Base-by-base conservation (phyloP, 225 moss, liverwort and hornwort genomes). In the Thuidium tamariscinum region DNA sequence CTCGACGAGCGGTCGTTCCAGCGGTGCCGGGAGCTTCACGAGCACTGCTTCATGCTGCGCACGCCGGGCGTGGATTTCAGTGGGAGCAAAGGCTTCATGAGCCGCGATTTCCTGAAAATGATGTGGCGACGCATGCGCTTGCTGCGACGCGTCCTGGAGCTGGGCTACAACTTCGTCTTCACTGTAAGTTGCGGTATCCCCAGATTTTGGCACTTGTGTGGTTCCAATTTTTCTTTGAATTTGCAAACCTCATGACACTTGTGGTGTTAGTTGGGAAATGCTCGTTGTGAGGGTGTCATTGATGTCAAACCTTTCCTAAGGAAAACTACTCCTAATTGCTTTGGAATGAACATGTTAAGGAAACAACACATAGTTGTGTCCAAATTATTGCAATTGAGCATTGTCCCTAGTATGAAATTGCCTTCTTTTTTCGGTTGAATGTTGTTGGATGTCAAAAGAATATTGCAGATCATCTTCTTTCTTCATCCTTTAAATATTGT, bases 111-210 rank as follows among this genome's bases (percentile, higher is more conserved):
- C 13, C 77, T 98, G 49, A 96, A 92, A 72, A 98, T 98, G 98
- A 98, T 97, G 97, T 98, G 98, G 98, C 90, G 94, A 34, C 89
- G 97, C 55, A 96, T 98, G 87, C 69, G 90, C 32, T 86, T 98
- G 85, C 49, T 98, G 86, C 90, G 91, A 9, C 90, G 55, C 25
- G 54, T 98, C 29, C 89, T 98, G 49, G 97, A 98, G 88, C 57
- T 95, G 82, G 98, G 97, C 81, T 98, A 95, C 92, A 91, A 88
- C 86, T 93, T 98, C 52, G 81, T 98, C 14, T 98, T 98, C 82
- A 92, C 98, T 21, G 97, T 97, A 86, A 93, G 93, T 84, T 23
- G n/a, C n/a, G 5, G 27, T 11, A 12, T 41, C 42, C 9, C 67
- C 79, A 41, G 30, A 29, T 8, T 12, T 19, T 1, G 42, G 32